These are phyloP conservation scores for Hirsutella minnesotensis DNA, from an alignment of 2,329 filamentous ascomycete species.

Conservation along the genomic window DNA sequence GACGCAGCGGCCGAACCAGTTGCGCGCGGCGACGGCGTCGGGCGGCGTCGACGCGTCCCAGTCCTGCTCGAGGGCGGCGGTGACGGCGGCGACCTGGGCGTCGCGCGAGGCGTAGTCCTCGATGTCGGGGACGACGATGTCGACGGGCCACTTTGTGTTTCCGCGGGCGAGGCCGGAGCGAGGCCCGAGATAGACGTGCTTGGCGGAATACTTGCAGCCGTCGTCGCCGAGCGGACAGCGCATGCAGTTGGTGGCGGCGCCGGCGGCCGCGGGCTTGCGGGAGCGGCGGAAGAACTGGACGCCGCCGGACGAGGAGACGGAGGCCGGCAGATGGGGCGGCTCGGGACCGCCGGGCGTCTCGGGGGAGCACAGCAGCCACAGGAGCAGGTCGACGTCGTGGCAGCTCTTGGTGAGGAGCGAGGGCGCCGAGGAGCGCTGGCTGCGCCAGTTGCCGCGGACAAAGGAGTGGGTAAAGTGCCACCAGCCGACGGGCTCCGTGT, in stretches of 20 bases:
- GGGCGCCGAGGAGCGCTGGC: slow-evolving; percentile 62
- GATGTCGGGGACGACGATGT: slow-evolving; percentile 84
- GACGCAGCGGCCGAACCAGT: slow-evolving; percentile 91
- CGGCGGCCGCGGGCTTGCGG: slow-evolving; percentile 66
- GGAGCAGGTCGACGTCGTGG: slow-evolving; percentile 84
- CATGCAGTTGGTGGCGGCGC: slow-evolving; percentile 74
- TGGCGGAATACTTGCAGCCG: slow-evolving; percentile 75
- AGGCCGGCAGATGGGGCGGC: slow-evolving; percentile 59
- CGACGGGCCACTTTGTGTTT: slow-evolving; percentile 69
- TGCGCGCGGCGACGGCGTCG: slow-evolving; percentile 35
- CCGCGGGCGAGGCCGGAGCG: slow-evolving; percentile 48
- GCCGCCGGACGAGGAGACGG: slow-evolving; percentile 63
- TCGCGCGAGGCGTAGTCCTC: slow-evolving; percentile 53
- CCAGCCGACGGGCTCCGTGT: slow-evolving; percentile 90
- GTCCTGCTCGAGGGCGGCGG: slow-evolving; percentile 36
- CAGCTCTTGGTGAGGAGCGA: slow-evolving; percentile 90
- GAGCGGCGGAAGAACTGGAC: slow-evolving; percentile 66
- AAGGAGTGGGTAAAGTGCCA: slow-evolving; percentile 93
- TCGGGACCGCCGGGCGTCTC: slow-evolving; percentile 25
- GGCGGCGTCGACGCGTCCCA: slow-evolving; percentile 38
- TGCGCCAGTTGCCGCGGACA: slow-evolving; percentile 89
- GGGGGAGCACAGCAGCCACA: slow-evolving; percentile 83
- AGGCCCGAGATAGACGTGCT: slow-evolving; percentile 67
- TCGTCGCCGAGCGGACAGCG: slow-evolving; percentile 55
- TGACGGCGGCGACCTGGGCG: slow-evolving; percentile 26